Evolutionary conservation across 371 early-diverging fungal genomes (phyloP).

Genomic region (Rhizopus microsporus): DNA sequence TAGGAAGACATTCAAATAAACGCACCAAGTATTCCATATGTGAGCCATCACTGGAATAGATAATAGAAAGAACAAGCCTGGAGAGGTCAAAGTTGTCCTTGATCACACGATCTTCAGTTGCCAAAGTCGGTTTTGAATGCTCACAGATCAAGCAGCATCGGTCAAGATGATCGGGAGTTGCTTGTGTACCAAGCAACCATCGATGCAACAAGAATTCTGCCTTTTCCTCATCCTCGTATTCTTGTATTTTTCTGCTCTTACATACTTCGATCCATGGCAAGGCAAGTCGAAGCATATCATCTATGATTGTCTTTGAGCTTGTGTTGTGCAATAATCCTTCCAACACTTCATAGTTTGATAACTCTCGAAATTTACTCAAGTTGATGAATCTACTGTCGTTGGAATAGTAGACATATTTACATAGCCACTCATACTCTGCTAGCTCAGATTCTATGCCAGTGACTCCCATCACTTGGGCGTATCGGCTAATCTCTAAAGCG

Average conservation of each 20-base stretch:
- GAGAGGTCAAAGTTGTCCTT: slow-evolving; percentile 60
- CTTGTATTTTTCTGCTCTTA: slow-evolving; percentile 4
- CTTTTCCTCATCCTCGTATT: slow-evolving; percentile 19
- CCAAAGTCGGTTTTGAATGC: slow-evolving; percentile 57
- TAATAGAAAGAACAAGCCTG: slow-evolving; percentile 54
- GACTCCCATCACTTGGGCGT: slow-evolving; percentile 58
- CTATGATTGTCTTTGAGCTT: slow-evolving; percentile 40
- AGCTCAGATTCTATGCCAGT: slow-evolving; percentile 45
- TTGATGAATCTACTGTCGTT: slow-evolving; percentile 29
- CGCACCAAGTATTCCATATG: slow-evolving; percentile 49
- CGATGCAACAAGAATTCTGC: slow-evolving; percentile 39
- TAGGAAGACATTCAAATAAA: slow-evolving; percentile 67
- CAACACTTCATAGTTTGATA: slow-evolving; percentile 57
- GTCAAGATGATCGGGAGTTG: slow-evolving; percentile 40
- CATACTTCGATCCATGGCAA: slow-evolving; percentile 61
- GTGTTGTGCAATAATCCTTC: slow-evolving; percentile 51
- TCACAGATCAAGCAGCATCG: slow-evolving; percentile 61
- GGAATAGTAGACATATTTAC: slow-evolving; percentile 59
- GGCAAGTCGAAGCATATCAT: slow-evolving; percentile 53
- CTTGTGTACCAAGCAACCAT: slow-evolving; percentile 42
- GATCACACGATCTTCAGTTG: slow-evolving; percentile 59
- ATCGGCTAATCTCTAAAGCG: slow-evolving; percentile 57
- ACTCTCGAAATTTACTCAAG: slow-evolving; percentile 36
- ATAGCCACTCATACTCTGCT: slow-evolving; percentile 60
- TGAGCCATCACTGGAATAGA: slow-evolving; percentile 53